Evolutionary conservation across 2,329 filamentous ascomycete genomes (phyloP), one percentile per base, ranked within the genome.

Genomic region (Cladosporium sphaerospermum): DNA sequence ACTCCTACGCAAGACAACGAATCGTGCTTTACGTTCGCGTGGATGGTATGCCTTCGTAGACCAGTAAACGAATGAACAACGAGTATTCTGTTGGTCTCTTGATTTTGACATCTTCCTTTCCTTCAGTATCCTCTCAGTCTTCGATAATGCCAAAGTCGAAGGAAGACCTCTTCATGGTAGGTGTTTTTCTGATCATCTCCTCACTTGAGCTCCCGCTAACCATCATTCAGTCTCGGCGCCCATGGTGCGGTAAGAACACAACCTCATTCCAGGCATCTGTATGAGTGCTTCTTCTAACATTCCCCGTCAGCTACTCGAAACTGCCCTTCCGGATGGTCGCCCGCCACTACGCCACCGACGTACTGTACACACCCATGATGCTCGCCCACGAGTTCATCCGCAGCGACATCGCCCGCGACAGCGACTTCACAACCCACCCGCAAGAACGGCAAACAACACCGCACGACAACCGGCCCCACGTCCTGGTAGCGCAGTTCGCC

Each of bases 291-390:
- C 16, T 41, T 14, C 39, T 9, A 11, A 18, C 34, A 37, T 16
- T 44, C 31, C 31, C 16, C 3, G 16, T 41, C 54, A 68, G 62
- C 50, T 67, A 62, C 52, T 61, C 57, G 31, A 62, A 85, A 78
- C 77, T 88, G 40, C 84, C 85, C 43, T 88, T 88, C 64, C 79
- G 85, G 45, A 79, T 86, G 60, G 83, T 84, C 0, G 81, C 84
- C 3, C 76, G 82, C 56, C 73, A 79, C 45, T 87, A 85, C 65
- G 80, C 79, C 45, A 79, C 80, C 13, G 84, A 88, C 65, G 66
- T 88, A 6, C 82, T 79, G 59, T 88, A 84, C 79, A 86, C 84
- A 2, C 85, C 85, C 41, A 88, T 88, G 85, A 75, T 75, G 52
- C 62, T 70, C 8, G 67, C 67, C 9, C 67, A 69, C 42, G 67